phyloP scores from a whole-genome alignment of 2,329 filamentous ascomycete genomes.

The Fusarium fracticaudum region DNA sequence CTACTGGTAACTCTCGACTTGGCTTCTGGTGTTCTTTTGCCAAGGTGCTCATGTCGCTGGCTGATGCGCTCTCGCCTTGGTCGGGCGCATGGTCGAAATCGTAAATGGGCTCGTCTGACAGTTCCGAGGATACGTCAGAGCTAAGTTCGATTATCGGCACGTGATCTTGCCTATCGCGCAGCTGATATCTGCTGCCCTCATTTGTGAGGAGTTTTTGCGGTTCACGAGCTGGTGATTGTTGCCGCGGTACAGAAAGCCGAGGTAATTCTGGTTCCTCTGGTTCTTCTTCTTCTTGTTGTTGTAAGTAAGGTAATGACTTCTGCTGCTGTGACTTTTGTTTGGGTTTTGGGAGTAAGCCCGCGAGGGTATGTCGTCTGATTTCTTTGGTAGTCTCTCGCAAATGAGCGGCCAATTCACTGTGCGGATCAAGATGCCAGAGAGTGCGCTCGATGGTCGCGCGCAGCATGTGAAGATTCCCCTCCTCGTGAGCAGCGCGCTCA shows the following conservation, averaged over 20 bases:
- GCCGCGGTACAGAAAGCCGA: not conserved
- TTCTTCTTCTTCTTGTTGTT: not conserved
- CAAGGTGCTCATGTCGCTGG: not conserved
- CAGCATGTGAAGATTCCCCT: conserved; percentile 18
- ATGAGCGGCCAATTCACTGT: not conserved
- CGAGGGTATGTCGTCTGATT: conserved; percentile 8
- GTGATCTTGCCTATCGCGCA: not conserved
- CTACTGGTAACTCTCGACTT: not conserved
- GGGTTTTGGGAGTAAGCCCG: conserved; percentile 1
- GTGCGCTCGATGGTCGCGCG: conserved; percentile 14
- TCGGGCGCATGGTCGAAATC: not conserved
- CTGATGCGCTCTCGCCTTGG: conserved; percentile 11
- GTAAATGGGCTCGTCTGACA: not conserved
- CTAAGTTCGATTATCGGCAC: not conserved
- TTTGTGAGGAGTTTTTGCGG: not conserved
- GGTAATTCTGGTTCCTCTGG: not conserved
- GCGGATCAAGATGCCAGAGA: conserved; percentile 6
- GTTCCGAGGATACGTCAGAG: not conserved
- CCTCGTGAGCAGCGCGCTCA: conserved; percentile 16
- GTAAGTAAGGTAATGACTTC: not conserved
- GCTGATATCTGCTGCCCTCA: not conserved
- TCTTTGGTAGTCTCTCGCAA: not conserved
- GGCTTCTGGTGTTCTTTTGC: not conserved
- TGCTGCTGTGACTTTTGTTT: not conserved
- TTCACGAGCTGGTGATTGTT: not conserved